Evolutionary conservation across 1,139 yeast genomes (phyloP), one percentile per base, ranked within the genome.

Genomic region (Yamadazyma oceani): DNA sequence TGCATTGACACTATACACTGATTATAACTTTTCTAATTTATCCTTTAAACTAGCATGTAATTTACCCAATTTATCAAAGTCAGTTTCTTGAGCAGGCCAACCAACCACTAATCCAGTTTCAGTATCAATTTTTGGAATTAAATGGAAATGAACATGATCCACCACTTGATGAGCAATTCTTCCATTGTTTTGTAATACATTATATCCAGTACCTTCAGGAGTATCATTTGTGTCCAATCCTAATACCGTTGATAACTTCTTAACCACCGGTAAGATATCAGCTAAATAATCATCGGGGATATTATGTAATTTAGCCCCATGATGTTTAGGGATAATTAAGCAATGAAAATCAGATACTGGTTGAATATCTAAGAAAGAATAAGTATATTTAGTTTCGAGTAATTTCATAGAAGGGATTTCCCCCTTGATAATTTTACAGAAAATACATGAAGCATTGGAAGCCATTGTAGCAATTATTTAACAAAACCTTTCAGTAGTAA

Each of bases 71-170:
- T 78, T 77, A n/a, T 68, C 85, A 57, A 83, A 77, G 55, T 84
- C 84, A 36, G 92, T 83, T 39, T 73, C 75, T 49, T 80, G 78
- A n/a, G 87, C 81, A 4, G 97, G 97, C 97, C 97, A 90, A 23
- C 92, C 96, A 26, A 90, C 89, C 26, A 72, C 74, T 46, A 90
- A 73, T 0, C 97, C 97, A 13, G 89, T 69, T 27, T 73, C 73
- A 2, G 60, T 68, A 50, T 81, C 81, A 41, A 73, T 74, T 73
- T 90, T 90, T 31, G 98, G 98, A 55, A 92, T 92, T 62, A 92
- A 78, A 59, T 92, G 98, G 75, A 92, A 85, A 62, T 90, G 98
- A 41, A 90, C 97, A 60, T 92, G 98, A 54, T 85, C 95, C 43
- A 92, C 97, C 42, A 74, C 80, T 64, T 92, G 97, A 59, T 90